These are phyloP conservation scores for Dactylellina drechsleri DNA, from an alignment of 2,329 filamentous ascomycete species.

Conservation along the genomic window DNA sequence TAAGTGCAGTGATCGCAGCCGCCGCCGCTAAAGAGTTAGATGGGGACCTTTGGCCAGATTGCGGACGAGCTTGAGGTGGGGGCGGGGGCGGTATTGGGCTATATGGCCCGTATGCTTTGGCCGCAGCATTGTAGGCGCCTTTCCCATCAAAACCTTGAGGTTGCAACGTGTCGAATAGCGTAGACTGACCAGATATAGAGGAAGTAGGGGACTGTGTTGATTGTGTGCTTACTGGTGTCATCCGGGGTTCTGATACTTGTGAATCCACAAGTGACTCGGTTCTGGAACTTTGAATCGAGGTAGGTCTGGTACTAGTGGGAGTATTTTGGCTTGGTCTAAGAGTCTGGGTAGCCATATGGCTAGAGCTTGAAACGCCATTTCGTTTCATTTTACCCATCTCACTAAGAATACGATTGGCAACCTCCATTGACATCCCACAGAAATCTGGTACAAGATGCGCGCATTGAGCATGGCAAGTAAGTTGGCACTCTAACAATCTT, in stretches of 20 bases:
- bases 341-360: conserved; percentile 49
- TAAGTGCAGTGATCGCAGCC: conserved; percentile 70
- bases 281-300: conserved; percentile 63
- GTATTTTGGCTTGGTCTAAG: conserved; percentile 27
- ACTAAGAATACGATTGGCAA: conserved; percentile 90
- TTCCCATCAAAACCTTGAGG: conserved; percentile 34
- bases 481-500: conserved; percentile 76
- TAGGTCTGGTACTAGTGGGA: conserved; percentile 14
- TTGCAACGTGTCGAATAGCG: conserved; percentile 61
- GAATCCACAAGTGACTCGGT: conserved; percentile 57
- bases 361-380: conserved; percentile 31
- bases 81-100: conserved; percentile 62
- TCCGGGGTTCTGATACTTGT: conserved; percentile 57
- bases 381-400: conserved; percentile 76
- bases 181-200: conserved; percentile 55
- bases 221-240: conserved; percentile 56
- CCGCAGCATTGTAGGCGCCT: conserved; percentile 61
- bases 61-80: conserved; percentile 29
- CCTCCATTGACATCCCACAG: conserved; percentile 98
- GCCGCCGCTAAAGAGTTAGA: conserved; percentile 66
- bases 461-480: conserved; percentile 90
- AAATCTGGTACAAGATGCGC: conserved; percentile 97
- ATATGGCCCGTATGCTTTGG: conserved; percentile 67
- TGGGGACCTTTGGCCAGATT: conserved; percentile 60
- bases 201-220: conserved; percentile 34